Evolutionary conservation across 257 asterid species (phyloP).

Genomic region (Lycium ferocissimum): DNA sequence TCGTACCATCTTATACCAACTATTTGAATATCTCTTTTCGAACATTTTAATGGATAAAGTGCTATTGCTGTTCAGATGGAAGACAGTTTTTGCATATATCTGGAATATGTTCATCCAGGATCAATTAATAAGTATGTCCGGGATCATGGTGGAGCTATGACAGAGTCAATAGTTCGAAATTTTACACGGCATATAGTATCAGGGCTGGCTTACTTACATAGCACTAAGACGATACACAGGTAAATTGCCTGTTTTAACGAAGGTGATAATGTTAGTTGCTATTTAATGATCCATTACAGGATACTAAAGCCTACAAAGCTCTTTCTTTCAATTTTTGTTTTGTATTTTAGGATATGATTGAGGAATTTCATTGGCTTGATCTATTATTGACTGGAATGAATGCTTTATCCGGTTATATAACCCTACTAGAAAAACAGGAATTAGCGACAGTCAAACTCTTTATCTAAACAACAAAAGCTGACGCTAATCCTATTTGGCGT

Average conservation of each 20-base stretch:
- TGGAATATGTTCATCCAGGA: slow-evolving; percentile 97
- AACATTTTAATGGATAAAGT: background rate
- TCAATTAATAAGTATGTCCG: slow-evolving; percentile 69
- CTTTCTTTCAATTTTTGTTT: background rate
- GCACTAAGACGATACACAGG: slow-evolving; percentile 87
- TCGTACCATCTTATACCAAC: background rate
- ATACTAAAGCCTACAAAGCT: background rate
- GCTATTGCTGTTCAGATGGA: slow-evolving; percentile 56
- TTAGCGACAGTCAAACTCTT: too few species aligned
- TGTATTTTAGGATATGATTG: background rate
- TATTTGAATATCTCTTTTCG: background rate
- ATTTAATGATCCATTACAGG: background rate
- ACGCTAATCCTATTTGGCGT: too few species aligned
- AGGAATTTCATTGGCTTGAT: background rate
- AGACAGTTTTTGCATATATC: slow-evolving; percentile 86
- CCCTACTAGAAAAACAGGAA: too few species aligned
- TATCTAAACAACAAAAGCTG: too few species aligned
- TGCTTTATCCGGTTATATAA: background rate
- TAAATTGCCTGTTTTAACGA: slow-evolving; percentile 27
- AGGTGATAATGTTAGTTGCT: background rate
- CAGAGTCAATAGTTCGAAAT: slow-evolving; percentile 80
- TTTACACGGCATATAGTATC: slow-evolving; percentile 88
- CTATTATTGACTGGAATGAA: background rate
- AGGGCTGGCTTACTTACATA: slow-evolving; percentile 86
- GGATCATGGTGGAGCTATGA: slow-evolving; percentile 81